Evolutionary conservation across 306 rosid species (phyloP).

Genomic region (Vigna hirtella): DNA sequence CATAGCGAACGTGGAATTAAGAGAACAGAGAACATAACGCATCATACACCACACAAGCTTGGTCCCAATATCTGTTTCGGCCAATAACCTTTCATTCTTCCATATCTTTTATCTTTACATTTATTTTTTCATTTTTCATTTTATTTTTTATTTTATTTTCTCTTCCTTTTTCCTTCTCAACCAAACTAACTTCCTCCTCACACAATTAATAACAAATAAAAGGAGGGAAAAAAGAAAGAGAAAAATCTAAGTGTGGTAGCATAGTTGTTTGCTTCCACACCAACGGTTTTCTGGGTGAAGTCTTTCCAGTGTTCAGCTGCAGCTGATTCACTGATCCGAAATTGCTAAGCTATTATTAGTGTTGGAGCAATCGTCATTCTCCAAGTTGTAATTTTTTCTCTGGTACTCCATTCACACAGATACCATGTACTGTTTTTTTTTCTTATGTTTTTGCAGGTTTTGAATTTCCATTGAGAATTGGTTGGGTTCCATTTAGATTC

Average conservation of each 20-base stretch:
- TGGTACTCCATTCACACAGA: constrained; percentile 46
- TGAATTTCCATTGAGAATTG: constrained; percentile 29
- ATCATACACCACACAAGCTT: constrained; percentile 60
- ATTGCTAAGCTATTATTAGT: neutral
- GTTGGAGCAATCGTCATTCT: constrained; percentile 24
- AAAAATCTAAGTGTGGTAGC: constrained; percentile 30
- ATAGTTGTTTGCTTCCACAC: no score
- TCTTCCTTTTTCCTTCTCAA: neutral
- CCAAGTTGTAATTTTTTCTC: constrained; percentile 26
- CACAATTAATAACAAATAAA: neutral
- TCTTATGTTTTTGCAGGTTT: neutral
- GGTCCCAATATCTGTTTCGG: constrained; percentile 72
- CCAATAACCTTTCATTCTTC: constrained; percentile 67
- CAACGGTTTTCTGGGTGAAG: constrained; percentile 28
- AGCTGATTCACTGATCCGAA: constrained; percentile 32
- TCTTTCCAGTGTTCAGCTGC: constrained; percentile 34
- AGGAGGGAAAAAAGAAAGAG: neutral
- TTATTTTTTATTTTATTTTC: neutral
- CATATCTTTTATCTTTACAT: constrained; percentile 62
- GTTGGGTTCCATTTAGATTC: constrained; percentile 17
- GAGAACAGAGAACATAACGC: constrained; percentile 39
- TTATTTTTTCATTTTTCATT: neutral
- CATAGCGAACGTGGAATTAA: constrained; percentile 44
- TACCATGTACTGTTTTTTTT: neutral
- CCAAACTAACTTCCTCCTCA: constrained; percentile 5